Base-by-base conservation (phyloP, 78 protist genomes). In the Anaeramoeba ignava region DNA sequence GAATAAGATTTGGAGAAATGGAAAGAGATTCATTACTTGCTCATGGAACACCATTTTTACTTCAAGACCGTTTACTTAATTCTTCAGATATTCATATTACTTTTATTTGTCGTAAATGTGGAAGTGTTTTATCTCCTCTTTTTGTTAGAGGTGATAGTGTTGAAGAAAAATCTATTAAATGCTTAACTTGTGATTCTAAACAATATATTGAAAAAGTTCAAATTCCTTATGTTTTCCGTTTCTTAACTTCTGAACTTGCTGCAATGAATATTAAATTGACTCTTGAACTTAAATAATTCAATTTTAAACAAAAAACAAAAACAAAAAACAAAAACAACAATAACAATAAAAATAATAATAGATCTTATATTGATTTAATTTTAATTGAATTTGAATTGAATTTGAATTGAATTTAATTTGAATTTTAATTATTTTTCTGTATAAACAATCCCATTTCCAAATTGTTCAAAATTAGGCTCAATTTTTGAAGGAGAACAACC, bases 1-100 rank as follows among this genome's bases (percentile, higher is more conserved):
- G 99, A 42, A 93, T 98, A 39, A 98, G 99, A n/a, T 93, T 97
- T 3, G 99, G 99, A 27, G 99, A 98, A 87, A 98, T 98, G 99
- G 99, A 98, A 87, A 96, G 99, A 38, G 99, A 98, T 40, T 86
- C 97, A 1, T 78, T 98, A 42, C 78, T 97, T 2, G 94, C 97
- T 2, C 99, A 98, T 88, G 99, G 99, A 67, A 73, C 89, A 3
- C 42, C 98, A 1, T 91, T 83, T 81, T 82, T 95, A 34, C 81
- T 97, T 40, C 89, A 91, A 39, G 99, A 96, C 85, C 94, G 99
- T 36, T 83, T 95, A 80, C 3, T 93, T 87, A 88, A 92, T 84
- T 83, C 92, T 82, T 92, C 97, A 0, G 99, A 96, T 80, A 36
- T 36, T 2, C 40, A 67, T 23, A 12, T n/a, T n/a, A n/a, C 87